A percentile compares a stretch with the other conserved stretches of the same genome.
Evolutionary conservation across 2,329 filamentous ascomycete genomes (phyloP).

Genomic region (Pseudogymnoascus sp.): DNA sequence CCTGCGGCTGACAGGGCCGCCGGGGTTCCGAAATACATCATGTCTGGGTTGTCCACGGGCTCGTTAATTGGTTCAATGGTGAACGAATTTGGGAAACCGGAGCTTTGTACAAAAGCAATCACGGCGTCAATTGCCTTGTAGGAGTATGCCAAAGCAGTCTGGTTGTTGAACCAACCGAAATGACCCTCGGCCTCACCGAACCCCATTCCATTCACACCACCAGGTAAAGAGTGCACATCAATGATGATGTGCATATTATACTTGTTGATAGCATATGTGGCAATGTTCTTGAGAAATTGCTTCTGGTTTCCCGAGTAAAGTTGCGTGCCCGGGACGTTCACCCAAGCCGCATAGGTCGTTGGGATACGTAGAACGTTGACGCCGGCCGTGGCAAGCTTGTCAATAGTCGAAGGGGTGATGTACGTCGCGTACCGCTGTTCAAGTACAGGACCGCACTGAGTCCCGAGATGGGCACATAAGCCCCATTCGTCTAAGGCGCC

Average conservation of each 20-base stretch:
- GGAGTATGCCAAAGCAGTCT: slow-evolving; percentile 28
- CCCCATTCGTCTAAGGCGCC: slow-evolving; percentile 28
- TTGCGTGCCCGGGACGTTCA: slow-evolving; percentile 27
- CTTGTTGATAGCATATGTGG: slow-evolving; percentile 28
- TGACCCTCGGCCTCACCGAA: slow-evolving; percentile 28
- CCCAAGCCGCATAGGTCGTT: slow-evolving; percentile 31
- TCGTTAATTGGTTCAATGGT: slow-evolving; percentile 33
- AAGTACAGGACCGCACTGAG: slow-evolving; percentile 24
- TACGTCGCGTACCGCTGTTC: slow-evolving; percentile 27
- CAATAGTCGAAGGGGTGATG: slow-evolving; percentile 26
- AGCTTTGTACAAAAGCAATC: slow-evolving; percentile 26
- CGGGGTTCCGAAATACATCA: slow-evolving; percentile 27
- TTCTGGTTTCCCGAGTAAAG: slow-evolving; percentile 29
- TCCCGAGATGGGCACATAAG: slow-evolving; percentile 26
- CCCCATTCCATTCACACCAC: slow-evolving; percentile 23
- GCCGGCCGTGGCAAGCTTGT: slow-evolving; percentile 26
- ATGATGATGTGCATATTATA: slow-evolving; percentile 31
- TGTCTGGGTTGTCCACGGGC: slow-evolving; percentile 25
- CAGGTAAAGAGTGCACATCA: slow-evolving; percentile 22
- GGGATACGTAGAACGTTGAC: slow-evolving; percentile 31
- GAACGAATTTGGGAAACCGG: slow-evolving; percentile 25
- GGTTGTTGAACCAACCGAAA: slow-evolving; percentile 30
- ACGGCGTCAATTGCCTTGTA: slow-evolving; percentile 27
- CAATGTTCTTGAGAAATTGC: slow-evolving; percentile 25
- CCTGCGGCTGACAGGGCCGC: slow-evolving; percentile 25